Base-by-base conservation (phyloP, 1,284 basidiomycete species). In the Mycena citricolor region DNA sequence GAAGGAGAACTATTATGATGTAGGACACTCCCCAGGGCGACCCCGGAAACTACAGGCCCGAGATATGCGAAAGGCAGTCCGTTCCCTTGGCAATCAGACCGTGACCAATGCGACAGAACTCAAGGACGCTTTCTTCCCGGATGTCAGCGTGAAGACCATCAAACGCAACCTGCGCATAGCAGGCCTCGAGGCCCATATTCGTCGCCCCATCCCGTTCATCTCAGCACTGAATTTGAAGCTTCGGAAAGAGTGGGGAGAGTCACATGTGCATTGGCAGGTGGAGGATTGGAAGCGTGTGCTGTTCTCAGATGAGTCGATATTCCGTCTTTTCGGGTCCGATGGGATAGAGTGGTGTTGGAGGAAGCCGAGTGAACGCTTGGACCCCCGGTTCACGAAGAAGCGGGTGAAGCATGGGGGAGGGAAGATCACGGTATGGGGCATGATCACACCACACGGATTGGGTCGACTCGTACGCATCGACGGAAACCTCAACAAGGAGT, bases 381-480 rank as follows among this genome's bases (percentile, higher is more conserved):
- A 54, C n/a, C 44, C 43, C 10, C 14, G 39, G 20, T 40, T 37
- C 42, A 41, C 32, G 3, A 51, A 49, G 41, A 49, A 53, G 32
- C 47, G 23, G 23, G 38, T 57, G 16, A 57, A 55, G 44, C 54
- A 55, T 50, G 57, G 59, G 14, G 58, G 60, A 28, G 61, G 61
- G 33, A 57, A 44, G 32, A 39, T 65, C 7, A 60, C 58, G 53
- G 54, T 62, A 2, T 64, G 60, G 61, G 62, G 58, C 3, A 56
- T 53, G 24, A 54, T 65, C 14, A 56, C 44, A 42, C 52, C 42
- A 11, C 5, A 52, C n/a, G 60, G 60, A 20, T 47, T 55, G 1
- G 61, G 59, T 8, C 33, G 48, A 29, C 49, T 64, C 16, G 47
- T 53, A 37, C 52, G 45, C 23, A 57, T 67, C 38, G 50, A 60